Evolutionary conservation across 371 early-diverging fungal genomes (phyloP), one percentile per base, ranked within the genome.

Genomic region (Nematocida sp.): DNA sequence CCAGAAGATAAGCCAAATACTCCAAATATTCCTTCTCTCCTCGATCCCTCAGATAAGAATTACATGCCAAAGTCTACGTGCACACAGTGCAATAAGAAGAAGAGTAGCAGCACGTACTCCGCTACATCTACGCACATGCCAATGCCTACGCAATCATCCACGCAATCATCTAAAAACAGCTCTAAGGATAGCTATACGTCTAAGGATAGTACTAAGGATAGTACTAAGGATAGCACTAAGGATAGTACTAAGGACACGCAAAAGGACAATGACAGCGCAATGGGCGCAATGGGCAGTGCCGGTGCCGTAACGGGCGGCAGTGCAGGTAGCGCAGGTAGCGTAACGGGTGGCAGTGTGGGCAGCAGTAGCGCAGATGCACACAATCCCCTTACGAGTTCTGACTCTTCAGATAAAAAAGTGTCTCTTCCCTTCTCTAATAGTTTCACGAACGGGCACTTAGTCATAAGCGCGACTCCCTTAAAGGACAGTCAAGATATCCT

Each of bases 361-460:
- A 11, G 2, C 55, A 2, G 60, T n/a, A 32, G 40, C 32, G 16
- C 50, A 45, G 13, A 45, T n/a, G n/a, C 11, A n/a, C 45, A 45
- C 11, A 64, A 49, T 30, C 64, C 64, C 7, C 49, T 64, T 0
- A 20, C 49, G 18, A 25, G 49, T n/a, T n/a, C n/a, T 2, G 30
- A 30, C 0, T n/a, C n/a, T n/a, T n/a, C n/a, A n/a, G n/a, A n/a
- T n/a, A n/a, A n/a, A n/a, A n/a, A n/a, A n/a, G n/a, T n/a, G 1
- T 5, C 56, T 35, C 60, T 57, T 18, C 51, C 75, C 0, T 71
- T 71, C 47, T 35, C 61, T 40, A 40, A 63, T 33, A 71, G 59
- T 60, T 61, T 71, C 53, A 45, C 75, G 23, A 71, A 61, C 35
- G 75, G 75, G 7, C 60, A 71, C 59, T 33, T 71, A 25, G 63